Conservation (phyloP, 306 rosid species). For the Herpetospermum pedunculosum region DNA sequence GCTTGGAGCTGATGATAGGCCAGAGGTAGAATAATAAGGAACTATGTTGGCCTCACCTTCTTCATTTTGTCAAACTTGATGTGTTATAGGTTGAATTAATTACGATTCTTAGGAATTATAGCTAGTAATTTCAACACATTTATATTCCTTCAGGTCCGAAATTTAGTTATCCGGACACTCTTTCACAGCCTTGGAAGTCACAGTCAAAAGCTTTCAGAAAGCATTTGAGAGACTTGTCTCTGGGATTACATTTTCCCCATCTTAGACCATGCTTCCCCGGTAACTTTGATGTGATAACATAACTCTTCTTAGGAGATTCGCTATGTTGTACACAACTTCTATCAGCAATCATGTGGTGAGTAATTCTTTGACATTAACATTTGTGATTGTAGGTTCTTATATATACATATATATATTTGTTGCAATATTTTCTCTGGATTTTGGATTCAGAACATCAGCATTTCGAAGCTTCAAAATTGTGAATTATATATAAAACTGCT, state of each 20-base stretch:
- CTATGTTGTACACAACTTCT: too few relatives aligned
- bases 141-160: slow-evolving; percentile 60
- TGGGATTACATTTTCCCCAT: slow-evolving; percentile 92
- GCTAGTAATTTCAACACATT: not conserved
- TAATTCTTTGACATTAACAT: too few relatives aligned
- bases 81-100: not conserved
- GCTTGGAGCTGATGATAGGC: slow-evolving; percentile 97
- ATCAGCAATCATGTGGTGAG: too few relatives aligned
- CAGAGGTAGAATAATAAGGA: slow-evolving; percentile 49
- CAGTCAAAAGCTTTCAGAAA: slow-evolving; percentile 80
- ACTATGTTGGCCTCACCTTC: not conserved
- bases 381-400: too few relatives aligned
- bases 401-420: too few relatives aligned
- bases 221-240: slow-evolving; percentile 94
- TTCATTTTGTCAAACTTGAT: not conserved
- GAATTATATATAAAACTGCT: too few relatives aligned
- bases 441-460: too few relatives aligned
- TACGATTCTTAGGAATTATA: not conserved
- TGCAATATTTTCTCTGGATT: too few relatives aligned
- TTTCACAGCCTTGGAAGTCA: slow-evolving; percentile 87
- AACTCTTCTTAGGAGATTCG: too few relatives aligned
- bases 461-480: too few relatives aligned
- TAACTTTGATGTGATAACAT: slow-evolving; percentile 28
- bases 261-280: slow-evolving; percentile 88
- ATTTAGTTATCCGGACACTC: slow-evolving; percentile 88